Base-by-base conservation (phyloP, 768 basidiomycete species). In the Mycena vulgaris region DNA sequence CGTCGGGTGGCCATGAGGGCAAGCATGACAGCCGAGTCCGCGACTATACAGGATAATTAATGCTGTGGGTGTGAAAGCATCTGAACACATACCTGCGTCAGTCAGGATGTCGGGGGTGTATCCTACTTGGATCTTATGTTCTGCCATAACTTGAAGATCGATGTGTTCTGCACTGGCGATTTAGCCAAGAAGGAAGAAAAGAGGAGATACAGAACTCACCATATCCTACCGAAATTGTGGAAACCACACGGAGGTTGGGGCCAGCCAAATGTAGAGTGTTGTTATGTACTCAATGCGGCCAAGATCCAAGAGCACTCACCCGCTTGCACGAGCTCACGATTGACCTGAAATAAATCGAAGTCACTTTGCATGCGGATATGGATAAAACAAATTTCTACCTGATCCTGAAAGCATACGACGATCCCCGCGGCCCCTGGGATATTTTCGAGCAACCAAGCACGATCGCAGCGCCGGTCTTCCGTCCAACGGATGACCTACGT, bases 21-120 rank as follows among this genome's bases (percentile, higher is more conserved):
- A 14, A 99, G 89, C 94, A 98, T 95, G 48, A 97, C 88, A 0
- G 92, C 89, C 5, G 95, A 80, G 79, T 99, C 98, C 10, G 98
- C 97, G 21, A 98, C 97, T 96, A 57, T 2, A 68, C 7, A 33
- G 49, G 13, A 27, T 30, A 11, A n/a, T 17, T 14, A 28, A 39
- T 30, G 9, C 3, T 30, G 21, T n/a, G n/a, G n/a, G n/a, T n/a
- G n/a, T n/a, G n/a, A n/a, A n/a, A n/a, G n/a, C n/a, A n/a, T n/a
- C n/a, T n/a, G n/a, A 27, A 31, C 6, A 71, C 81, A 60, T 74
- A 90, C 95, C 96, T 69, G 97, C 95, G 74, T 95, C 95, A 8
- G 93, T 97, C 10, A 99, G 86, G 8, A 99, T 93, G 66, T 97
- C 95, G 0, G 97, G 98, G 0, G 97, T 99, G 80, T 95, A 95